Evolutionary conservation across 345 rosid genomes (phyloP).

Genomic region (Mangifera indica): DNA sequence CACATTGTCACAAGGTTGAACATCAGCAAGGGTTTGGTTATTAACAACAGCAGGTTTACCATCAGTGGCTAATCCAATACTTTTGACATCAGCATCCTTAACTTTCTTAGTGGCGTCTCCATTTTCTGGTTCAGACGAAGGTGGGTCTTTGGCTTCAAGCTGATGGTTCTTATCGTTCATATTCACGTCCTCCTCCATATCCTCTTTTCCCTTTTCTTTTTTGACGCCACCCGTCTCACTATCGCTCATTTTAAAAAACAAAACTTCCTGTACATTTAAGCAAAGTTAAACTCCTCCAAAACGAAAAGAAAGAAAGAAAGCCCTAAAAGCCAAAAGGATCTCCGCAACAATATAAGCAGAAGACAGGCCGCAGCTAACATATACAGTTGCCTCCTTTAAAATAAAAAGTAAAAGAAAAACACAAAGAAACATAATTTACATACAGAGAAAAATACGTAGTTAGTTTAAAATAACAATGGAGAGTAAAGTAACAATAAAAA

Average conservation of each 20-base stretch:
- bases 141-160: constrained; percentile 19
- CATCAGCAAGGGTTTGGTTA: neutral
- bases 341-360: neutral
- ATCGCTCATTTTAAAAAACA: constrained; percentile 11
- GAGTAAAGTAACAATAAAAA: too few relatives aligned
- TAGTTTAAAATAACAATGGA: too few relatives aligned
- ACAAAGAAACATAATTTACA: too few relatives aligned
- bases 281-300: neutral
- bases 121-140: constrained; percentile 7
- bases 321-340: neutral
- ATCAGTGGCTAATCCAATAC: neutral
- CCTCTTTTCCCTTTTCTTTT: constrained; percentile 15
- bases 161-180: constrained; percentile 1
- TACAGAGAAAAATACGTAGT: too few relatives aligned
- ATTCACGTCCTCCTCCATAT: constrained; percentile 7
- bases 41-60: neutral
- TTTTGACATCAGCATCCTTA: constrained; percentile 8
- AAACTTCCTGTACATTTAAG: neutral
- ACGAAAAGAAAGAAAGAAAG: neutral
- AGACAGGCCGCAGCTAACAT: neutral
- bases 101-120: neutral
- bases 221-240: constrained; percentile 21
- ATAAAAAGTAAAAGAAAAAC: too few relatives aligned
- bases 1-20: neutral
- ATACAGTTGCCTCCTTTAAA: too few relatives aligned